phyloP scores from a whole-genome alignment of 2,329 filamentous ascomycete species.

The Diaporthe citrichinensis region DNA sequence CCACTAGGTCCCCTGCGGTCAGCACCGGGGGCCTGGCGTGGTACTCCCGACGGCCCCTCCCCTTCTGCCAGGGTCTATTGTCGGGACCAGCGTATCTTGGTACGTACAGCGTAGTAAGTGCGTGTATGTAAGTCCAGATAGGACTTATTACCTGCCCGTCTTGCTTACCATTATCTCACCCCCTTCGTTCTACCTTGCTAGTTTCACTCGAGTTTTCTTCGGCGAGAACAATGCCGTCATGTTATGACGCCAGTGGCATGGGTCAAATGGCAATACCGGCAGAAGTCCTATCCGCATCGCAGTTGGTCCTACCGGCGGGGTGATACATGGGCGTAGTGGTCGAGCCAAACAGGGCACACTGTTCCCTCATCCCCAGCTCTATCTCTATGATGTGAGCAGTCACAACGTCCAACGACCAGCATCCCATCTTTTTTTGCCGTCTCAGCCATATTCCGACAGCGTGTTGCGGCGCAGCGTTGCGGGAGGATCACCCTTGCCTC shows the following conservation, averaged over 20 bases:
- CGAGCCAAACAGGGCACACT: neutral
- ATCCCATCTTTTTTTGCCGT: conserved; percentile 2
- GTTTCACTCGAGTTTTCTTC: neutral
- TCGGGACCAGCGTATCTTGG: neutral
- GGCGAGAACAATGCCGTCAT: neutral
- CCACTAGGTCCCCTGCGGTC: neutral
- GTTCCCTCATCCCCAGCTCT: neutral
- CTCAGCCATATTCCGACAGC: conserved; percentile 3
- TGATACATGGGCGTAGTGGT: conserved; percentile 8
- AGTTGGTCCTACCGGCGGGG: neutral
- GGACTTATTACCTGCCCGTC: neutral
- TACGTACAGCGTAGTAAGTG: neutral
- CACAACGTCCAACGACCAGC: neutral
- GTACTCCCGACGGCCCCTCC: conserved; percentile 29
- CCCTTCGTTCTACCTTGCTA: conserved; percentile 5
- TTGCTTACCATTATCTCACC: conserved; percentile 2
- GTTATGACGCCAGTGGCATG: conserved; percentile 28
- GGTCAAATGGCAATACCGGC: neutral
- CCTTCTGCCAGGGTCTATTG: conserved; percentile 2
- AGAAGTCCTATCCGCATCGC: too few relatives aligned
- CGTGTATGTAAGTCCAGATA: neutral
- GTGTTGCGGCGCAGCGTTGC: conserved; percentile 13
- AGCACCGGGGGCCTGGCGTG: conserved; percentile 17
- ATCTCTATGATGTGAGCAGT: conserved; percentile 20
- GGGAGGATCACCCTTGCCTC: conserved; percentile 25